These are phyloP conservation scores for Suillus brevipes DNA, from an alignment of 768 basidiomycete genomes.

Conservation along the genomic window DNA sequence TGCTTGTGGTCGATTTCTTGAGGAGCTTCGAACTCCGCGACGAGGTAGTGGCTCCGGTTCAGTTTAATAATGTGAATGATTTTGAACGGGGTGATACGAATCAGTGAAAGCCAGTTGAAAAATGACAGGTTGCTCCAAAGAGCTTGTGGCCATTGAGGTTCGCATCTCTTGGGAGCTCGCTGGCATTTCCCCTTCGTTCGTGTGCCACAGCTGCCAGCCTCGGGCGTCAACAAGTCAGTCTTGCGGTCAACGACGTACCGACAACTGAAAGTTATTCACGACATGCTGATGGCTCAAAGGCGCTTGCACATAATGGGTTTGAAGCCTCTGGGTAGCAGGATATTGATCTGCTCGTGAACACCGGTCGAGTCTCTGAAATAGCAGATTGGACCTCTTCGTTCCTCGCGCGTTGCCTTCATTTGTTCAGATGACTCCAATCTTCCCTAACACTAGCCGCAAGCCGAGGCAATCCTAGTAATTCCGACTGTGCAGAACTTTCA, in stretches of 20 bases:
- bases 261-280: neutral
- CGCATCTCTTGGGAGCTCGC: neutral
- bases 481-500: constrained; percentile 35
- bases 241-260: neutral
- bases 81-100: neutral
- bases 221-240: neutral
- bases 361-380: neutral
- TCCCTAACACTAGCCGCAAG: constrained; percentile 12
- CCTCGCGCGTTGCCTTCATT: too few species aligned
- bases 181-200: neutral
- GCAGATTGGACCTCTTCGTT: too few species aligned
- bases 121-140: neutral
- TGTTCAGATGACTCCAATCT: too few species aligned
- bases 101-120: neutral
- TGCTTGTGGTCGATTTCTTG: neutral
- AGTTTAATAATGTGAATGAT: neutral
- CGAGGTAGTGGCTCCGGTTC: neutral
- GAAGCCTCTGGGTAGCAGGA: neutral
- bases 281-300: neutral
- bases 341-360: neutral
- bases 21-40: neutral
- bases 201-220: neutral
- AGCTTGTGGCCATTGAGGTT: neutral
- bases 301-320: neutral
- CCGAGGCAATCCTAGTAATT: constrained; percentile 5